Conservation (phyloP, 371 early-diverging fungal species). For the Dichotomocladium elegans region DNA sequence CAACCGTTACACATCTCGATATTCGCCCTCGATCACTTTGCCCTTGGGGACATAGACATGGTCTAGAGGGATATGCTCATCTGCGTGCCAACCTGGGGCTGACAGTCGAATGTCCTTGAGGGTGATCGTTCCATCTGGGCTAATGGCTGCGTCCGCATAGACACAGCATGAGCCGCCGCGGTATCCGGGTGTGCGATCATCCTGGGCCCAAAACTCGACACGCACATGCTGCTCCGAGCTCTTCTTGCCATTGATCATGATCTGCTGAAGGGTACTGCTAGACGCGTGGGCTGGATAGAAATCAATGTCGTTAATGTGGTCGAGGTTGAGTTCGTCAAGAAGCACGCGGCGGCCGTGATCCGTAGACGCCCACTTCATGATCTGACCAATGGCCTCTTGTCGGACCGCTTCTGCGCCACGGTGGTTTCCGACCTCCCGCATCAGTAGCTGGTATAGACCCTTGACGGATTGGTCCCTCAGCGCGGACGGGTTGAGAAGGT, state of each 20-base stretch:
- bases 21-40: slow-evolving; percentile 17
- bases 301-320: slow-evolving; percentile 22
- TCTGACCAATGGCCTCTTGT: slow-evolving; percentile 21
- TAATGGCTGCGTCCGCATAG: slow-evolving; percentile 17
- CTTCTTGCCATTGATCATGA: not conserved
- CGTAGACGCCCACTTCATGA: slow-evolving; percentile 21
- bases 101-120: slow-evolving; percentile 6
- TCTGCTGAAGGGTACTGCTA: not conserved
- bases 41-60: not conserved
- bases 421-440: slow-evolving; percentile 23
- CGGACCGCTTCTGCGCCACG: slow-evolving; percentile 24
- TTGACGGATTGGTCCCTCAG: not conserved
- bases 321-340: slow-evolving; percentile 20
- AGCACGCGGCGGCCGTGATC: slow-evolving; percentile 18
- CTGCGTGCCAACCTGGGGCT: slow-evolving; percentile 16
- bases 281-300: slow-evolving; percentile 19
- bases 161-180: slow-evolving; percentile 30
- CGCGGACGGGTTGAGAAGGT: slow-evolving; percentile 10
- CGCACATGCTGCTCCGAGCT: slow-evolving; percentile 8
- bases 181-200: slow-evolving; percentile 14
- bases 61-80: slow-evolving; percentile 8
- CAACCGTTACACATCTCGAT: slow-evolving; percentile 8
- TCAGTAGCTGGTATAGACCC: slow-evolving; percentile 2
- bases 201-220: slow-evolving; percentile 30
- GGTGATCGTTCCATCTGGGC: not conserved